Evolutionary conservation across 768 basidiomycete species (phyloP), one percentile per base, ranked within the genome.

Genomic region (Podaxis carcinomalis): DNA sequence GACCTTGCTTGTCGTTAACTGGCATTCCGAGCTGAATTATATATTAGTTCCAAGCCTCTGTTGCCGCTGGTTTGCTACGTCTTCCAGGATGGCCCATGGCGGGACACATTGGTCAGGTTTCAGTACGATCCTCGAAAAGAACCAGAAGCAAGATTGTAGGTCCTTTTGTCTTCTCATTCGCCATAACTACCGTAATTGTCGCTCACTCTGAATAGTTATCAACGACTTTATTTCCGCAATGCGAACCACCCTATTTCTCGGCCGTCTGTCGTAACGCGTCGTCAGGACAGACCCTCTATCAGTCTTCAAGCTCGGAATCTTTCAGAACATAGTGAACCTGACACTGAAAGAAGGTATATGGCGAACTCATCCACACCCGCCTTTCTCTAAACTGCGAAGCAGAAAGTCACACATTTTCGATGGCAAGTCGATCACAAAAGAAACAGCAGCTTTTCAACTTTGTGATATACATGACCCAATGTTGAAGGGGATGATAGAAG

Each of bases 11-110:
- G 21, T 14, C 39, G 28, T 40, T 23, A 37, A 10, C 11, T 19
- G 19, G 28, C 23, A 5, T 28, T 14, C 6, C 35, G 35, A 49
- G 39, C 27, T 44, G 56, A 35, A 49, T 59, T 21, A 13, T 25
- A 32, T 23, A 10, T n/a, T 61, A 96, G 94, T 62, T 90, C 91
- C 11, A 96, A 95, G 69, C 74, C 86, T 5, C 78, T 94, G 14
- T 81, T 96, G 16, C 89, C 95, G 2, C 74, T 91, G 4, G 84
- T 90, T 3, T 89, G 87, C 57, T 99, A 95, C 68, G 89, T 91
- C 7, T 95, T 98, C 69, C 84, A 88, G 65, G 95, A 97, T 65
- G 97, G 97, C 0, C 95, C 95, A 2, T 98, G 91, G 88, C 82
- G 93, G 42, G 95, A 98, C 66, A 90, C 91, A 13, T 80, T 95